A percentile compares a stretch with the other conserved stretches of the same genome.
These are phyloP conservation scores for Sporothrix luriei DNA, from an alignment of 2,329 filamentous ascomycete genomes.

Conservation along the genomic window DNA sequence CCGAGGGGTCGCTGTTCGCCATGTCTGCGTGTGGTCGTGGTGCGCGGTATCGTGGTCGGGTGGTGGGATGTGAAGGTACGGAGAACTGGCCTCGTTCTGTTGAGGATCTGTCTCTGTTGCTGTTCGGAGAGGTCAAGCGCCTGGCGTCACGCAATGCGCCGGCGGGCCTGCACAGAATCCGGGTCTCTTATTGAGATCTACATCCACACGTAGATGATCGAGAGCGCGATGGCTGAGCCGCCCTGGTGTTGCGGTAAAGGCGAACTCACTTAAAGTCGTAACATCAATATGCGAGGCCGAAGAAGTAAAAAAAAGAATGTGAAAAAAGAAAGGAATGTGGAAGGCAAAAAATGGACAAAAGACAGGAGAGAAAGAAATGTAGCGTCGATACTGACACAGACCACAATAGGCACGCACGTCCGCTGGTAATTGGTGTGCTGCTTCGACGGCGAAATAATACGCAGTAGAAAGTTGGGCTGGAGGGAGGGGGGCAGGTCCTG, in stretches of 20 bases:
- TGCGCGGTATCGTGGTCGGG: background rate
- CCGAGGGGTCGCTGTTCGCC: conserved; percentile 62
- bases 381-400: conserved; percentile 18
- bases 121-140: conserved; percentile 13
- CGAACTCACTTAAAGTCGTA: background rate
- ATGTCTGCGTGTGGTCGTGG: conserved; percentile 45
- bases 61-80: background rate
- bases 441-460: conserved; percentile 19
- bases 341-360: conserved; percentile 15
- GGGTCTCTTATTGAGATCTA: conserved; percentile 28
- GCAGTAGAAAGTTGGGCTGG: background rate
- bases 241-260: background rate
- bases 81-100: background rate
- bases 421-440: background rate
- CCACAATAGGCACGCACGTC: conserved; percentile 17
- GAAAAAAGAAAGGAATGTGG: background rate
- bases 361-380: background rate
- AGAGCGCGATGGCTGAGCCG: conserved; percentile 15
- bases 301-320: background rate
- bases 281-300: background rate
- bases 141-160: conserved; percentile 33
- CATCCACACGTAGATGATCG: conserved; percentile 30
- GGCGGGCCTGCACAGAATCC: conserved; percentile 24
- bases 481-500: conserved; percentile 14
- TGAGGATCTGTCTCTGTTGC: conserved; percentile 8